phyloP scores from a whole-genome alignment of 345 rosid genomes.

The Linum trigynum region DNA sequence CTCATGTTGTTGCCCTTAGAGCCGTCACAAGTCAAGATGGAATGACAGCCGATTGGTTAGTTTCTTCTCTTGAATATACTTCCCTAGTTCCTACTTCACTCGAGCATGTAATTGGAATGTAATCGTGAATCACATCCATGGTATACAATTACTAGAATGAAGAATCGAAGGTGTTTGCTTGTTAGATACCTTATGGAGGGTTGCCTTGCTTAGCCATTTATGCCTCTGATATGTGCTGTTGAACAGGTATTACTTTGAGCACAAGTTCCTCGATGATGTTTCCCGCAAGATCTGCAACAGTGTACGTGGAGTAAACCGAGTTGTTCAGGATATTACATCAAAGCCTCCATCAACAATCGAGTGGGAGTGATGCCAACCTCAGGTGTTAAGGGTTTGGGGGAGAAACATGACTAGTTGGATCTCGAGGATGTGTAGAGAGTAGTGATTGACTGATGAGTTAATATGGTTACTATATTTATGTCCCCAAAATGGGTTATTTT shows the following conservation, averaged over 20 bases:
- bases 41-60: slow-evolving; percentile 98
- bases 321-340: slow-evolving; percentile 92
- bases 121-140: too few relatives aligned
- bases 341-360: slow-evolving; percentile 99
- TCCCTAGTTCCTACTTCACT: background rate
- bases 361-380: slow-evolving; percentile 54
- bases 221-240: background rate
- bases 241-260: slow-evolving; percentile 86
- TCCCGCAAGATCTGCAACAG: slow-evolving; percentile 81
- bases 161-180: too few relatives aligned
- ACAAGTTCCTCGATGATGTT: slow-evolving; percentile 79
- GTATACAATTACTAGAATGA: too few relatives aligned
- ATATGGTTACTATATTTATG: too few relatives aligned
- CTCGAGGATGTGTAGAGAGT: too few relatives aligned
- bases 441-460: too few relatives aligned
- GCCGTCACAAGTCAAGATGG: slow-evolving; percentile 99
- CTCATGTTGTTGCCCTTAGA: slow-evolving; percentile 96
- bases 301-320: slow-evolving; percentile 93
- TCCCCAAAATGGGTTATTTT: too few relatives aligned
- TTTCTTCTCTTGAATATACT: background rate
- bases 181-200: too few relatives aligned
- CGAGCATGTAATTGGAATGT: background rate
- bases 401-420: background rate
- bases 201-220: background rate
- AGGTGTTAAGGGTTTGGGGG: slow-evolving; percentile 3